These are phyloP conservation scores for Fusarium buharicum DNA, from an alignment of 2,329 filamentous ascomycete species.

Conservation along the genomic window DNA sequence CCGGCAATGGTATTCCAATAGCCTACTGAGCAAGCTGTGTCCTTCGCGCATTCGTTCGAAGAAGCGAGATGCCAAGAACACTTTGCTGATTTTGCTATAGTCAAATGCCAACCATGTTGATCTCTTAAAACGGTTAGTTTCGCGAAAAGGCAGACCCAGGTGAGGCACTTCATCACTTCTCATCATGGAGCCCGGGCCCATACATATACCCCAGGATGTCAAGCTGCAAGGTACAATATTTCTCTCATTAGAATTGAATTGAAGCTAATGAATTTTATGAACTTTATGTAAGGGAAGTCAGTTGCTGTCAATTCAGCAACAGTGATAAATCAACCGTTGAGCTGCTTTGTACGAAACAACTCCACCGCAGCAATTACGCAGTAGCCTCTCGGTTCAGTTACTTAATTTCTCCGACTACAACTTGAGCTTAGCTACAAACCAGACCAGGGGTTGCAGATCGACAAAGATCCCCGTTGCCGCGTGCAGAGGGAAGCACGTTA, in stretches of 20 bases:
- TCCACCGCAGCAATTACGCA: not conserved
- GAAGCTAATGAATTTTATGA: constrained; percentile 9
- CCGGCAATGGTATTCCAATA: not conserved
- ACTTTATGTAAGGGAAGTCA: constrained; percentile 14
- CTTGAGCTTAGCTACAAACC: not conserved
- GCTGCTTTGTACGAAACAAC: not conserved
- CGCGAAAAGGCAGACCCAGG: not conserved
- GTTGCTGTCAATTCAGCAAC: constrained; percentile 2
- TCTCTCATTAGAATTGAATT: not conserved
- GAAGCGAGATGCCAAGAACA: not conserved
- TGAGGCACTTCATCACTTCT: constrained; percentile 5
- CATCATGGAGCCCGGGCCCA: not conserved
- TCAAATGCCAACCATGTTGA: constrained; percentile 3
- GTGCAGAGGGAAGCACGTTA: constrained; percentile 15
- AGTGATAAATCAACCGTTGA: constrained; percentile 10
- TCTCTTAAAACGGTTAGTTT: not conserved
- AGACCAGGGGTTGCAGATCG: constrained; percentile 22
- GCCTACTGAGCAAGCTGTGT: not conserved
- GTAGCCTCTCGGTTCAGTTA: not conserved
- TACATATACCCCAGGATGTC: not conserved
- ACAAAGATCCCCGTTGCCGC: constrained; percentile 15
- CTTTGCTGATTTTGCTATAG: not conserved
- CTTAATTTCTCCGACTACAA: not conserved
- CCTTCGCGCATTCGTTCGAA: not conserved
- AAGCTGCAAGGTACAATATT: not conserved